Evolutionary conservation across 305 asterid species (phyloP), one percentile per base, ranked within the genome.

Genomic region (Andrographis paniculata): DNA sequence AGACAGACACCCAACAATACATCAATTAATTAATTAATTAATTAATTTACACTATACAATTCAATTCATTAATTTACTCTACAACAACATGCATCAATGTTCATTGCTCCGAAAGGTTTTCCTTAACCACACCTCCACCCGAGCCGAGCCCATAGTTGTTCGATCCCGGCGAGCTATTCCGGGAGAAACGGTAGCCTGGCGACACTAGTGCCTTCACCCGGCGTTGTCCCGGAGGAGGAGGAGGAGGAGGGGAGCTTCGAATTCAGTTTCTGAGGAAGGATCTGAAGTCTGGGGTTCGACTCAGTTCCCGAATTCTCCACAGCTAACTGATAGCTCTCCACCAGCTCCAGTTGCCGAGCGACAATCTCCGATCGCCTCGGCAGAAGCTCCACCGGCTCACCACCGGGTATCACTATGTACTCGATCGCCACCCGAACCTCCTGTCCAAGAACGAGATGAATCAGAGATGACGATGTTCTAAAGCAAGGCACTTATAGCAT

Each of bases 361-460:
- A 83, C 93, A 47, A 86, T 86, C 41, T 86, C 96, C 4, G 96
- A 80, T 17, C 94, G 63, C 72, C 99, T 86, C 0, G 99, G 99
- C 5, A 91, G 89, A 66, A 91, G 95, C 52, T 91, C 99, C 3
- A 91, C 99, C 0, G 99, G 74, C 69, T 91, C 99, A 14, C 92
- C 84, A 14, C 99, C 96, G 0, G 99, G 99, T 58, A 91, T 91
- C 62, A 91, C 99, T 0, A 87, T 91, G 72, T 91, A 91, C 74
- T 91, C 99, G 9, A 91, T 91, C 36, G 96, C 99, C 48, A 91
- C 83, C 45, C 99, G 81, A 55, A 86, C 99, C 61, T 91, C 99
- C 98, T 89, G 63, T 64, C 59, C 5, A 20, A 55, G n/a, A n/a
- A n/a, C n/a, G n/a, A n/a, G n/a, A n/a, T n/a, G n/a, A n/a, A n/a